Conservation (phyloP, 257 asterid genomes). For the Mentha longifolia region DNA sequence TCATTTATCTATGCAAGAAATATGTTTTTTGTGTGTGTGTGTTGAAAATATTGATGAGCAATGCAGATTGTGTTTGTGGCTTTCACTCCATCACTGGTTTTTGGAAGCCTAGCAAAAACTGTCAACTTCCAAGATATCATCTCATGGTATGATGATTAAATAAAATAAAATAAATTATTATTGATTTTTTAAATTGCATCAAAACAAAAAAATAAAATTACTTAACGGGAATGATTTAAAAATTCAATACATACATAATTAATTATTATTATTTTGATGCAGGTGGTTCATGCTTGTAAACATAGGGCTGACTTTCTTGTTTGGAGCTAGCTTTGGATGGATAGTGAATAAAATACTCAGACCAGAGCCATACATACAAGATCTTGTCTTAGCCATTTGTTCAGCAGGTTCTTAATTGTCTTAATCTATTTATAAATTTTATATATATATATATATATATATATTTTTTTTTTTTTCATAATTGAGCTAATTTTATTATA, state of each 20-base stretch:
- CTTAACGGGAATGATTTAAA: no score
- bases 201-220: no score
- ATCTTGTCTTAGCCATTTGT: conserved; percentile 71
- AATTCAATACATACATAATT: no score
- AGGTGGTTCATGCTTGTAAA: conserved; percentile 99
- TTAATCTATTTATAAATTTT: background rate
- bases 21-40: background rate
- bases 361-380: conserved; percentile 71
- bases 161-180: no score
- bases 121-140: conserved; percentile 71
- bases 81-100: conserved; percentile 77
- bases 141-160: conserved; percentile 53
- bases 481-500: background rate
- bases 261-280: background rate
- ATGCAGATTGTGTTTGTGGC: conserved; percentile 69
- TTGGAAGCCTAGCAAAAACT: conserved; percentile 66
- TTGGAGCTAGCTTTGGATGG: conserved; percentile 89
- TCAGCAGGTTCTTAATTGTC: conserved; percentile 59
- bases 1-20: background rate
- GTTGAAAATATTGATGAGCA: background rate
- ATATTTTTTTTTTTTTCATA: background rate
- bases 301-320: conserved; percentile 74
- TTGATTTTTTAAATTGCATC: no score
- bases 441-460: no score
- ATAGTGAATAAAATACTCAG: conserved; percentile 62